Conservation (phyloP, 2,329 filamentous ascomycete genomes). For the Aspergillus neotritici region DNA sequence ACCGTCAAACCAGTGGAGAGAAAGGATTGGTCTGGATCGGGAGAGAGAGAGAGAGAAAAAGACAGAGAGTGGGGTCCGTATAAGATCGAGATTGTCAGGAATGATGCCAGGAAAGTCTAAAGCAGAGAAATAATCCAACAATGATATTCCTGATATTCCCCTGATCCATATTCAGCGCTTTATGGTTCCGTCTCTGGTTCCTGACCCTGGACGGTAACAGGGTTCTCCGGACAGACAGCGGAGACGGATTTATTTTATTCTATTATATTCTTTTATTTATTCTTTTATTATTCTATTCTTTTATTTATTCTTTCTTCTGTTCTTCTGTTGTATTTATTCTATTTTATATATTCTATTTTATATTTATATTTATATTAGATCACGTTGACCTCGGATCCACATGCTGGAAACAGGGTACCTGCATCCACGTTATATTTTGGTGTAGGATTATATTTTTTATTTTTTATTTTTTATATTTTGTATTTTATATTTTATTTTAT, state of each 20-base stretch:
- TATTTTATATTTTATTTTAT: too few species aligned
- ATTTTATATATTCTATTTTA: constrained; percentile 2
- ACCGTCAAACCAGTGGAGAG: not conserved
- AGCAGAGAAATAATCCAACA: too few species aligned
- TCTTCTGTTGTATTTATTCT: not conserved
- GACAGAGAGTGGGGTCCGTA: too few species aligned
- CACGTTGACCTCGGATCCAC: not conserved
- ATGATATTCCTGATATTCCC: too few species aligned
- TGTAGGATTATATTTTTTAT: too few species aligned
- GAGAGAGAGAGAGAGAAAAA: too few species aligned
- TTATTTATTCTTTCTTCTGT: not conserved
- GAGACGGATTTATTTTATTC: not conserved
- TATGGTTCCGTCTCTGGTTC: too few species aligned
- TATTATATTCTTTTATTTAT: not conserved
- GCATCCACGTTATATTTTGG: constrained; percentile 1
- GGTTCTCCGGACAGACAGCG: not conserved
- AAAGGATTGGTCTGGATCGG: not conserved
- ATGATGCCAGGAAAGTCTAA: too few species aligned
- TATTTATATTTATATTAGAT: not conserved
- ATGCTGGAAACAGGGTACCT: constrained; percentile 6
- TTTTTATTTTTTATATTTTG: too few species aligned
- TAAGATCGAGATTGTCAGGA: too few species aligned
- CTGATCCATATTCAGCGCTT: too few species aligned
- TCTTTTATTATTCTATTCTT: not conserved
- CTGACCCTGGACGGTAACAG: too few species aligned